A percentile compares a stretch with the other conserved stretches of the same genome.
Conservation (phyloP, 441 rosid genomes). For the Croton setiger region DNA sequence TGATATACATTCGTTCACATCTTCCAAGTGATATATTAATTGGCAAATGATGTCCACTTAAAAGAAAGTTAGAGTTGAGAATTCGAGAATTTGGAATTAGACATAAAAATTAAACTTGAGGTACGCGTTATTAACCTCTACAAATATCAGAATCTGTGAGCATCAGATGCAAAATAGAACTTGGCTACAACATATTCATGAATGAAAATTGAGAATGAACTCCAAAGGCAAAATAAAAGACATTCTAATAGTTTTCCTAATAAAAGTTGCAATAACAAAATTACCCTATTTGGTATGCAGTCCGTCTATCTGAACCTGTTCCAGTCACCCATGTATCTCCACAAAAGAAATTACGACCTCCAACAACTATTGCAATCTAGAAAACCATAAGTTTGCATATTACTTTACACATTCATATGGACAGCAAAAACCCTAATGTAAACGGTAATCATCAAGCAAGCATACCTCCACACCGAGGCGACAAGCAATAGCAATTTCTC, state of each 20-base stretch:
- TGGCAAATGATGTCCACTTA: background rate
- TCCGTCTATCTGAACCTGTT: constrained; percentile 73
- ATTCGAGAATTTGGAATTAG: background rate
- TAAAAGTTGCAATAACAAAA: constrained; percentile 2
- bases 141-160: background rate
- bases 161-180: background rate
- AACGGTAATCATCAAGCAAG: background rate
- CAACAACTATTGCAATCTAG: constrained; percentile 84
- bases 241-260: background rate
- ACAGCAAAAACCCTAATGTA: background rate
- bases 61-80: background rate
- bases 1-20: too few species aligned
- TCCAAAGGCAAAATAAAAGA: background rate
- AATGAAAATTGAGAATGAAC: background rate
- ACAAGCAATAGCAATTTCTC: constrained; percentile 71
- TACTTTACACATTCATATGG: background rate
- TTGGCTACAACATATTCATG: background rate
- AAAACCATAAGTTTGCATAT: background rate
- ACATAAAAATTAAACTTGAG: background rate
- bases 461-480: constrained; percentile 73
- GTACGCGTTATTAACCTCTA: background rate
- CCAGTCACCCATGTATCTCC: constrained; percentile 74
- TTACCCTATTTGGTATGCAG: constrained; percentile 90
- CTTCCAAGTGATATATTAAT: too few species aligned
- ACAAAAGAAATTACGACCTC: constrained; percentile 87